Conservation (phyloP, 1,284 basidiomycete genomes). For the Megacollybia platyphylla region DNA sequence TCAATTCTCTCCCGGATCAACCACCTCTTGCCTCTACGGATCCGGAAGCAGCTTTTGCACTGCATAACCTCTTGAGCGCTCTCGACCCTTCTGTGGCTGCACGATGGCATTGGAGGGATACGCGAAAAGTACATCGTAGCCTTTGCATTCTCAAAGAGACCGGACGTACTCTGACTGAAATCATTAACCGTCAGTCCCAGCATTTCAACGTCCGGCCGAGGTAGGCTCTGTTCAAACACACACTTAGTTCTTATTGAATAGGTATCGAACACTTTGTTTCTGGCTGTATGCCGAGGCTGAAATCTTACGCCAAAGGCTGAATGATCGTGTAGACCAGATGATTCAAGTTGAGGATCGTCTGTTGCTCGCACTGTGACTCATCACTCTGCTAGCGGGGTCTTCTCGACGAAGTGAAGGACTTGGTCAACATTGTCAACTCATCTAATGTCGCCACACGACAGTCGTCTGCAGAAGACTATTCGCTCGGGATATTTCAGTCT, state of each 20-base stretch:
- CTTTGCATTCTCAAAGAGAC: conserved; percentile 73
- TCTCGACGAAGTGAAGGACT: conserved; percentile 64
- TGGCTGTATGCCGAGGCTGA: conserved; percentile 82
- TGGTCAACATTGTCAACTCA: conserved; percentile 23
- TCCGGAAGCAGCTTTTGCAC: conserved; percentile 38
- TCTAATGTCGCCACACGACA: not conserved
- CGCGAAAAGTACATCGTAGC: conserved; percentile 78
- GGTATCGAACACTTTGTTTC: conserved; percentile 78
- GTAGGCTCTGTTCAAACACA: conserved; percentile 16
- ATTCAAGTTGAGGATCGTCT: conserved; percentile 39
- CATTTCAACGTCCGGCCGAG: conserved; percentile 26
- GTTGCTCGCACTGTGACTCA: conserved; percentile 5
- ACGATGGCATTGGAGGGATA: conserved; percentile 94
- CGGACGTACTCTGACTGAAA: conserved; percentile 55
- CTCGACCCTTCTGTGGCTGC: conserved; percentile 71
- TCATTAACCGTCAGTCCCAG: conserved; percentile 53
- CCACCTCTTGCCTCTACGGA: conserved; percentile 37
- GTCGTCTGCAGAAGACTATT: conserved; percentile 34
- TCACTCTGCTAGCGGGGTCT: conserved; percentile 54
- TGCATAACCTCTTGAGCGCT: conserved; percentile 57
- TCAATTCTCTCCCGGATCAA: conserved; percentile 7
- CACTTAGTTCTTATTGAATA: conserved; percentile 15
- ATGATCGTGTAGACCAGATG: conserved; percentile 84
- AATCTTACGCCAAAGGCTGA: conserved; percentile 56
- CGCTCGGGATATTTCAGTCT: conserved; percentile 85